Conservation (phyloP, 2,329 filamentous ascomycete species). For the Torrubiellomyces zombiae region DNA sequence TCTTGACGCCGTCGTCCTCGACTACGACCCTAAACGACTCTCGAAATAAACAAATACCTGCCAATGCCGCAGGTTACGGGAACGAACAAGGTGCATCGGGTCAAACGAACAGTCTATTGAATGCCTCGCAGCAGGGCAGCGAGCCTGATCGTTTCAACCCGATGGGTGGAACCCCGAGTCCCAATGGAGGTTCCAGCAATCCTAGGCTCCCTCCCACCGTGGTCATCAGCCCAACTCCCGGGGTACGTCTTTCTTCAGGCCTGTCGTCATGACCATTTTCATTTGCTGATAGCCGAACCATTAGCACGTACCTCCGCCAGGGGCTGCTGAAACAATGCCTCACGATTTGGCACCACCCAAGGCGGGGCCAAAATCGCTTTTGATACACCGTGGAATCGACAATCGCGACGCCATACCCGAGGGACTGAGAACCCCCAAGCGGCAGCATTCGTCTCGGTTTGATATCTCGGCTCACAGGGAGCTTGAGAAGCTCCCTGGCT, state of each 20-base stretch:
- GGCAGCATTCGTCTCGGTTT: slow-evolving; percentile 94
- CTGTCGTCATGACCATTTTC: not conserved
- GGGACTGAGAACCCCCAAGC: slow-evolving; percentile 83
- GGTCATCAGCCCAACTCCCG: slow-evolving; percentile 85
- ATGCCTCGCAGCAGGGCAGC: slow-evolving; percentile 18
- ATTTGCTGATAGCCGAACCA: slow-evolving; percentile 1
- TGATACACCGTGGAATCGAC: slow-evolving; percentile 70
- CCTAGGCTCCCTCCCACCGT: slow-evolving; percentile 60
- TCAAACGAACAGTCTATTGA: slow-evolving; percentile 22
- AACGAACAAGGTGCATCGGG: slow-evolving; percentile 29
- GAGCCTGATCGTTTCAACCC: slow-evolving; percentile 25
- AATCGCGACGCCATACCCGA: slow-evolving; percentile 87
- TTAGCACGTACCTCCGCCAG: slow-evolving; percentile 76
- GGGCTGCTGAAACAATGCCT: slow-evolving; percentile 93
- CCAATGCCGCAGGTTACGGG: slow-evolving; percentile 29
- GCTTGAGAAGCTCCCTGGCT: slow-evolving; percentile 90
- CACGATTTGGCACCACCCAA: slow-evolving; percentile 91
- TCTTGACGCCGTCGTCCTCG: slow-evolving; percentile 71
- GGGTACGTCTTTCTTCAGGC: slow-evolving; percentile 37
- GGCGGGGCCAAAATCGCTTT: slow-evolving; percentile 71
- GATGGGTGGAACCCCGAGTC: slow-evolving; percentile 16
- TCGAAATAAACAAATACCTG: slow-evolving; percentile 63
- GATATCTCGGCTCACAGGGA: slow-evolving; percentile 95
- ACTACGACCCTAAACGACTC: slow-evolving; percentile 73
- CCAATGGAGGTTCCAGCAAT: slow-evolving; percentile 18